A percentile compares a stretch with the other conserved stretches of the same genome.
phyloP scores from a whole-genome alignment of 163 green algal species.

The Chlamydomonas reinhardtii region DNA sequence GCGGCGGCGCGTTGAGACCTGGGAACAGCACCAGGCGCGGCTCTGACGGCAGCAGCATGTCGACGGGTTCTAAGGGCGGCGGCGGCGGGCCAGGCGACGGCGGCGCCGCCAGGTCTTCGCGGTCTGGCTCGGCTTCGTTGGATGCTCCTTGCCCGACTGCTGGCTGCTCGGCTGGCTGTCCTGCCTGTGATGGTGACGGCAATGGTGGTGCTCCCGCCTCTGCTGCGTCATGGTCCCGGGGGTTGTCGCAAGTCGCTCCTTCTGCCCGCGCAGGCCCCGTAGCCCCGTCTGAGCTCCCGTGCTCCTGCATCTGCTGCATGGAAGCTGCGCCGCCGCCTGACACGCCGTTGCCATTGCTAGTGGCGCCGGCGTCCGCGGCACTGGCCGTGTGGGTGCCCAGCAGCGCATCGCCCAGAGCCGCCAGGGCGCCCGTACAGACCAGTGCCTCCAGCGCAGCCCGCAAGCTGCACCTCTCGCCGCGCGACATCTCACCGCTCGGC shows the following conservation, averaged over 20 bases:
- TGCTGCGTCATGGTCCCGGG: neutral
- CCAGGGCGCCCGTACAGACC: no score
- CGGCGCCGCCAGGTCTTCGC: neutral
- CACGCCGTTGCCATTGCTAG: no score
- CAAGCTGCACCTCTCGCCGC: no score
- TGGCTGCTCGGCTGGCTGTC: neutral
- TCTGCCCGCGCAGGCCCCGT: no score
- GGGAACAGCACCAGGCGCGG: conserved; percentile 1
- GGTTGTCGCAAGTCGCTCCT: no score
- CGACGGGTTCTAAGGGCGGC: neutral
- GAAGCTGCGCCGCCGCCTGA: neutral
- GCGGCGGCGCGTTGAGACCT: neutral
- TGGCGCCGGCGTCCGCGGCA: no score
- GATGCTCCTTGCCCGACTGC: neutral
- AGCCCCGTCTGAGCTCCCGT: no score
- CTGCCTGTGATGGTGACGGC: neutral
- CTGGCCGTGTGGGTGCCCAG: no score
- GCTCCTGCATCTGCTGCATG: no score
- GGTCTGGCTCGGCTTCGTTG: neutral
- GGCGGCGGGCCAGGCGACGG: neutral
- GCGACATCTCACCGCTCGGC: no score
- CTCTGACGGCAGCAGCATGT: conserved; percentile 4
- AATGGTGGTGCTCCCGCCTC: neutral
- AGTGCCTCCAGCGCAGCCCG: no score
- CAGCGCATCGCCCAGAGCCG: no score